Evolutionary conservation across 208 protist species (phyloP).

Genomic region (Balamuthia mandrillaris): DNA sequence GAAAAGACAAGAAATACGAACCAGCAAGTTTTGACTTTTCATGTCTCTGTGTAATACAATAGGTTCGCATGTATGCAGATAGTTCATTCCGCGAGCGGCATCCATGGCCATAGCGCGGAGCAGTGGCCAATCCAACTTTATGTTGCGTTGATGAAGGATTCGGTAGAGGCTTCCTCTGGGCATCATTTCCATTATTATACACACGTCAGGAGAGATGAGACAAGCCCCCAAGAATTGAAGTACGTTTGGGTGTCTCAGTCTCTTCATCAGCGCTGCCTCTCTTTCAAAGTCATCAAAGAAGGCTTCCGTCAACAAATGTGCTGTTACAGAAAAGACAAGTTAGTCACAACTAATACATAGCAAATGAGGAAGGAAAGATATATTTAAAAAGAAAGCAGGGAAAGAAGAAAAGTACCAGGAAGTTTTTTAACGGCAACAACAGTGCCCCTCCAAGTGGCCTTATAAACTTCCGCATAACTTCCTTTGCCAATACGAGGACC

Average conservation of each 20-base stretch:
- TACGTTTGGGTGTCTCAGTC: conserved; percentile 26
- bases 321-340: not conserved
- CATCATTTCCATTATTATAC: conserved; percentile 37
- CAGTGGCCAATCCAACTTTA: conserved; percentile 20
- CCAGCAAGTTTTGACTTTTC: conserved; percentile 8
- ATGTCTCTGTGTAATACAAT: conserved; percentile 21
- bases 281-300: conserved; percentile 22
- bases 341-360: conserved; percentile 32
- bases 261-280: conserved; percentile 27
- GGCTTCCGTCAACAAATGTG: not conserved
- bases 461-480: conserved; percentile 18
- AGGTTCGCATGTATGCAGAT: conserved; percentile 22
- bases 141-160: conserved; percentile 2
- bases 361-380: not conserved
- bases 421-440: conserved; percentile 30
- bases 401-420: not conserved
- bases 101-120: conserved; percentile 10
- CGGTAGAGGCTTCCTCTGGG: conserved; percentile 24
- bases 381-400: not conserved
- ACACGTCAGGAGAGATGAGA: conserved; percentile 7
- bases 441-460: conserved; percentile 32
- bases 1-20: not conserved
- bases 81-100: conserved; percentile 9
- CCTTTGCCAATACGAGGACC: not conserved
- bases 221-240: not conserved